Conservation (phyloP, 345 rosid species). For the Gossypium australe region DNA sequence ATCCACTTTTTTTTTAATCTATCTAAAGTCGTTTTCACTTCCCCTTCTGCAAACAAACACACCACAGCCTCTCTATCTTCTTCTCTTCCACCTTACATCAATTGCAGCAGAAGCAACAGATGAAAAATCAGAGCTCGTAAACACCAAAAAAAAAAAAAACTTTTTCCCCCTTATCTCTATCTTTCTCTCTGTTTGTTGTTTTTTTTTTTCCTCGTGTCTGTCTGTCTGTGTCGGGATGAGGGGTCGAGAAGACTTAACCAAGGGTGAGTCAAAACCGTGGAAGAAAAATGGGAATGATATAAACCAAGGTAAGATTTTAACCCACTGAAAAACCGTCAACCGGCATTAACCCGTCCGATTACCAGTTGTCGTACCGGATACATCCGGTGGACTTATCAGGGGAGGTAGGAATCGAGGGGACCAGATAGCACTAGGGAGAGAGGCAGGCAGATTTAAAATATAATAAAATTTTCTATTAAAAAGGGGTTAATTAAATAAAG, state of each 20-base stretch:
- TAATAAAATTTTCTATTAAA: background rate
- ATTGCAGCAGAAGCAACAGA: background rate
- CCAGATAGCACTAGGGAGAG: slow-evolving; percentile 17
- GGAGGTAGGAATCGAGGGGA: slow-evolving; percentile 21
- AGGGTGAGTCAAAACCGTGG: slow-evolving; percentile 11
- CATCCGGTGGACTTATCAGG: slow-evolving; percentile 21
- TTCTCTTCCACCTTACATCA: background rate
- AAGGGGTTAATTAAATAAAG: background rate
- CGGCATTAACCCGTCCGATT: slow-evolving; percentile 42
- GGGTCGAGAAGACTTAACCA: slow-evolving; percentile 19
- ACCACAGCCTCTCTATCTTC: background rate
- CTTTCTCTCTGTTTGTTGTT: slow-evolving; percentile 18
- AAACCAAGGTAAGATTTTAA: slow-evolving; percentile 71
- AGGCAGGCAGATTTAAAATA: background rate
- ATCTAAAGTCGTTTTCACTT: background rate
- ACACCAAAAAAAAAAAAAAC: background rate
- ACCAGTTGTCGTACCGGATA: slow-evolving; percentile 26
- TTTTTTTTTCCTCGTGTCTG: slow-evolving; percentile 18
- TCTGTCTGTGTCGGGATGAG: slow-evolving; percentile 18
- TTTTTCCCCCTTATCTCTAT: background rate
- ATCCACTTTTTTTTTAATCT: background rate
- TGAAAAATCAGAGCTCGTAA: slow-evolving; percentile 24
- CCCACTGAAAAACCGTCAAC: slow-evolving; percentile 30
- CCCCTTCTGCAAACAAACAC: too few species aligned
- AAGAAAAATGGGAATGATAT: slow-evolving; percentile 48